Conservation (phyloP, 345 rosid species). For the Bretschneidera sinensis region DNA sequence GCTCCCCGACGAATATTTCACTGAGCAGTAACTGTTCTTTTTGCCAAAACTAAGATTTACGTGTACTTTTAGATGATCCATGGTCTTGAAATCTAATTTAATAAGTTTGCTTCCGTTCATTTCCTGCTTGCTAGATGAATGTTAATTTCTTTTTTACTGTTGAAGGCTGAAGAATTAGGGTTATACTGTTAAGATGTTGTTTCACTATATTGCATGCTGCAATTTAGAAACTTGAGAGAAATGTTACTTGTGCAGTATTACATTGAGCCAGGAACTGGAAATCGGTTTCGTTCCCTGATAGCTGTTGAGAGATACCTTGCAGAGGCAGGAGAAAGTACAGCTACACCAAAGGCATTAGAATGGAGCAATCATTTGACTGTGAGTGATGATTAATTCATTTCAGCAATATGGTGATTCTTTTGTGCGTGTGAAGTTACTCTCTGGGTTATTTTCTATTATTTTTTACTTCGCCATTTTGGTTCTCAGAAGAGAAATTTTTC, state of each 20-base stretch:
- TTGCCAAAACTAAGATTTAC: too few relatives aligned
- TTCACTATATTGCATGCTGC: constrained; percentile 3
- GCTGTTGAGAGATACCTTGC: constrained; percentile 28
- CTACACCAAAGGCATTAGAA: constrained; percentile 13
- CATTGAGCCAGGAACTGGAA: constrained; percentile 37
- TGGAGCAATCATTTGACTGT: constrained; percentile 11
- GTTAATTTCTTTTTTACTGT: not conserved
- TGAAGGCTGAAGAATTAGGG: not conserved
- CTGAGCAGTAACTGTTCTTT: too few relatives aligned
- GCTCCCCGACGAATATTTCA: too few relatives aligned
- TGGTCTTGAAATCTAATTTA: too few relatives aligned
- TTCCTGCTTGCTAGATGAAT: too few relatives aligned
- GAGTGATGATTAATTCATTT: not conserved
- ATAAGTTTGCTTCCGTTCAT: too few relatives aligned
- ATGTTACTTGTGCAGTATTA: constrained; percentile 25
- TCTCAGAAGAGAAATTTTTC: constrained; percentile 6
- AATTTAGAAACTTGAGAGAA: not conserved
- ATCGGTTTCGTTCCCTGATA: constrained; percentile 24
- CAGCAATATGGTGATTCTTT: not conserved
- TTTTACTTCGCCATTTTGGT: not conserved
- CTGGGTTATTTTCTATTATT: not conserved
- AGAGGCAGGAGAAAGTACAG: constrained; percentile 1
- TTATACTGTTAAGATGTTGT: constrained; percentile 1
- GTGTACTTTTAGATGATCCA: too few relatives aligned
- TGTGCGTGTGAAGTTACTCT: not conserved